Conservation (phyloP, 129 eudicot genomes). For the Flaveria brownii region DNA sequence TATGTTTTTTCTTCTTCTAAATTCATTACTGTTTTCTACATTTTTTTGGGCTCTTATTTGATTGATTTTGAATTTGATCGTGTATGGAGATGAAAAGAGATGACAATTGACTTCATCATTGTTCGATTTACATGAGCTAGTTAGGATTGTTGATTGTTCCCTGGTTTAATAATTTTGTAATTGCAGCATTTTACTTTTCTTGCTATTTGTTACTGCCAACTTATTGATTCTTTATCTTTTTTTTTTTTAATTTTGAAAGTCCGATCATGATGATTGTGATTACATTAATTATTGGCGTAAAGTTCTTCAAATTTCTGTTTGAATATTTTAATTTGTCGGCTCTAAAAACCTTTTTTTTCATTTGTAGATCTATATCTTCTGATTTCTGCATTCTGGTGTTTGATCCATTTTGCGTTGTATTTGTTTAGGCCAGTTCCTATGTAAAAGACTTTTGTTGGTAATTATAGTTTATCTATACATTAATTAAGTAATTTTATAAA, state of each 20-base stretch:
- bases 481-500: neutral
- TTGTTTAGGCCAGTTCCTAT: neutral
- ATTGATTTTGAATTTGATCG: neutral
- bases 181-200: too few relatives aligned
- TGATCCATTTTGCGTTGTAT: neutral
- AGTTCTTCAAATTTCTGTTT: neutral
- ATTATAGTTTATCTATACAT: neutral
- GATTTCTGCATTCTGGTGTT: neutral
- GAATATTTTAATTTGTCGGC: neutral
- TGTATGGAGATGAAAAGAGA: neutral
- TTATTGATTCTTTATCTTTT: too few relatives aligned
- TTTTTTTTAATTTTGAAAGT: too few relatives aligned
- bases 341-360: neutral
- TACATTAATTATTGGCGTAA: neutral
- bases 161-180: too few relatives aligned
- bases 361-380: neutral
- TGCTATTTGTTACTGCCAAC: too few relatives aligned
- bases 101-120: too few relatives aligned
- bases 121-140: neutral
- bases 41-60: neutral
- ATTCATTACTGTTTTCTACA: neutral
- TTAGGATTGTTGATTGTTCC: neutral
- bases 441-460: neutral
- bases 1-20: slow-evolving; percentile 12
- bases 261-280: neutral